Conservation (phyloP, 148 eudicot genomes). For the Vaccinium darrowii region DNA sequence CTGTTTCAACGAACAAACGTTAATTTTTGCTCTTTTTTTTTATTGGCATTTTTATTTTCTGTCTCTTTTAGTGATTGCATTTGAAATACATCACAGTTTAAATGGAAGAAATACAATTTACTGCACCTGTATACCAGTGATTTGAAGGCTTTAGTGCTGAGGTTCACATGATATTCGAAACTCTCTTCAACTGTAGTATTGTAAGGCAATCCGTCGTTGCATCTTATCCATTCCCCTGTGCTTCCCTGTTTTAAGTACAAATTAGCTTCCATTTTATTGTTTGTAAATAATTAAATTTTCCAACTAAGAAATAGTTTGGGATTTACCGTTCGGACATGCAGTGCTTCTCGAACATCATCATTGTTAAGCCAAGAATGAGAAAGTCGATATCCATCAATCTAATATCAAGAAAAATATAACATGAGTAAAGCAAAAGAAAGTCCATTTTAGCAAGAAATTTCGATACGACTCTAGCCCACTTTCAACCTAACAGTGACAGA, state of each 20-base stretch:
- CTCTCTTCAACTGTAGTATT: background rate
- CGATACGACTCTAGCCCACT: too few species aligned
- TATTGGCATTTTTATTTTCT: too few species aligned
- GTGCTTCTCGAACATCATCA: constrained; percentile 27
- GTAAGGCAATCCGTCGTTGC: constrained; percentile 25
- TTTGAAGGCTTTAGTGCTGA: constrained; percentile 34
- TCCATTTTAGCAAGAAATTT: too few species aligned
- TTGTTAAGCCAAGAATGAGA: constrained; percentile 27
- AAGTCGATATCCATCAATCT: constrained; percentile 29
- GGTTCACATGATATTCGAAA: constrained; percentile 31
- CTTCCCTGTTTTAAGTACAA: constrained; percentile 21
- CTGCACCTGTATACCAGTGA: constrained; percentile 41
- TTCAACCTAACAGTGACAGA: too few species aligned
- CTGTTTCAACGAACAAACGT: background rate
- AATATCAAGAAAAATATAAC: background rate
- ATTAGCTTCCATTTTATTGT: background rate
- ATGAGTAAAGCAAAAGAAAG: too few species aligned
- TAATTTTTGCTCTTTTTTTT: too few species aligned
- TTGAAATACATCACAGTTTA: too few species aligned
- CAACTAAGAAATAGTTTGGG: background rate
- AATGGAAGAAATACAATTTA: background rate
- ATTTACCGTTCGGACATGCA: constrained; percentile 34
- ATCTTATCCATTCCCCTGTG: constrained; percentile 29
- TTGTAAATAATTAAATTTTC: too few species aligned
- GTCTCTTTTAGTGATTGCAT: too few species aligned